phyloP scores from a whole-genome alignment of 192 early-diverging fungal genomes.

The Powellomyces hirtus region DNA sequence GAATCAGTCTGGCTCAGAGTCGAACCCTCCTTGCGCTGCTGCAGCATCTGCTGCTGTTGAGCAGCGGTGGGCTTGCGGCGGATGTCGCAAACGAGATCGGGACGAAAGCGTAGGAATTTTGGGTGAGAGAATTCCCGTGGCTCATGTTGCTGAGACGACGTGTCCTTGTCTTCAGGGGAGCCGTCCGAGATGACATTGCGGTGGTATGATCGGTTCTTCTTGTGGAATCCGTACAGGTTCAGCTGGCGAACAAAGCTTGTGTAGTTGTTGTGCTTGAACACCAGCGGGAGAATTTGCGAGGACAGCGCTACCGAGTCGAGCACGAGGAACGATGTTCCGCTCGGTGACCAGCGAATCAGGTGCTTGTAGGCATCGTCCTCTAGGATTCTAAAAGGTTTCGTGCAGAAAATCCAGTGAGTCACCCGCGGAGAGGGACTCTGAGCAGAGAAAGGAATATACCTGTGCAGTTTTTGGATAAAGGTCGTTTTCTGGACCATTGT shows the following conservation, averaged over 20 bases:
- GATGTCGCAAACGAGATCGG: conserved; percentile 28
- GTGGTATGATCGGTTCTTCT: conserved; percentile 55
- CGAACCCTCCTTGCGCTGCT: conserved; percentile 1
- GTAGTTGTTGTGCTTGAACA: conserved; percentile 93
- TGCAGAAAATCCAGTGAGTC: neutral
- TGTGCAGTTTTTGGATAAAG: conserved; percentile 38
- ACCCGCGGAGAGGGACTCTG: neutral
- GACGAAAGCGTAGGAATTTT: conserved; percentile 29
- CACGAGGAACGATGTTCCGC: conserved; percentile 34
- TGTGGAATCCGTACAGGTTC: conserved; percentile 94
- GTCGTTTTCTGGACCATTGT: conserved; percentile 37
- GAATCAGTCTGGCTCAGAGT: neutral
- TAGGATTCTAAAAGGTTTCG: conserved; percentile 16
- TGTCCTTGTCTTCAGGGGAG: conserved; percentile 8
- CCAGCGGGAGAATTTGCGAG: conserved; percentile 74
- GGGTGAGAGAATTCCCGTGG: conserved; percentile 40
- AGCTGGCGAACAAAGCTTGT: conserved; percentile 87
- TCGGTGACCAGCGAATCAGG: conserved; percentile 26
- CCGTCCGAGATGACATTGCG: neutral
- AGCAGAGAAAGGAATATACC: neutral
- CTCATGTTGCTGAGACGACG: conserved; percentile 12
- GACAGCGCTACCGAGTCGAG: conserved; percentile 63
- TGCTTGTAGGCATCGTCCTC: conserved; percentile 32
- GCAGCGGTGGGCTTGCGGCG: conserved; percentile 23
- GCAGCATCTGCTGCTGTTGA: conserved; percentile 6